Conservation (phyloP, 1,284 basidiomycete species). For the Trichosporon ovoides region DNA sequence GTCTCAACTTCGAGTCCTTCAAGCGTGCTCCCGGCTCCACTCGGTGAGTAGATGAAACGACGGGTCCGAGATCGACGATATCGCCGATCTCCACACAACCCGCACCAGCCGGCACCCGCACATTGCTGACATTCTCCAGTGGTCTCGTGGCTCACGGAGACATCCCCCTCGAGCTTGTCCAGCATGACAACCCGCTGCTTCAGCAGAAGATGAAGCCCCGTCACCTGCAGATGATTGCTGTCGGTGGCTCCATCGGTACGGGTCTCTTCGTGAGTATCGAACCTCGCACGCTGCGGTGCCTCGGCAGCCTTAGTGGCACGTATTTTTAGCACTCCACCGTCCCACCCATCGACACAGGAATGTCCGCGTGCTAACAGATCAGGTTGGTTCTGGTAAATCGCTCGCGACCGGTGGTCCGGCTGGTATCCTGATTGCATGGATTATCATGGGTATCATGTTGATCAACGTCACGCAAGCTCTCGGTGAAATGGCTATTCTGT, state of each 20-base stretch:
- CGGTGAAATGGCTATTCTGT: slow-evolving; percentile 51
- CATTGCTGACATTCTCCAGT: slow-evolving; percentile 12
- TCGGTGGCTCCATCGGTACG: slow-evolving; percentile 54
- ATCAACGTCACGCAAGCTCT: slow-evolving; percentile 42
- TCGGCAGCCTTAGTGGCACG: neutral
- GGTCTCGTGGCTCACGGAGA: slow-evolving; percentile 38
- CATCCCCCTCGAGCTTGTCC: slow-evolving; percentile 27
- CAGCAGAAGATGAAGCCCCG: slow-evolving; percentile 49
- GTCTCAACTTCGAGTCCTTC: slow-evolving; percentile 47
- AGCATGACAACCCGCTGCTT: slow-evolving; percentile 41
- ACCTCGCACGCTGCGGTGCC: neutral
- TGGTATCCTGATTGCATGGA: slow-evolving; percentile 48
- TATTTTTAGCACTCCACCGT: neutral
- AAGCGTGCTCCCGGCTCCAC: slow-evolving; percentile 50
- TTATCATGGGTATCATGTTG: slow-evolving; percentile 32
- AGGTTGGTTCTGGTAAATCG: slow-evolving; percentile 50
- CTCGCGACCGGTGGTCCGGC: slow-evolving; percentile 52
- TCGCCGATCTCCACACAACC: no score
- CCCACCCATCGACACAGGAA: slow-evolving; percentile 9
- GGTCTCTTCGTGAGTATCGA: slow-evolving; percentile 36
- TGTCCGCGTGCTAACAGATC: no score
- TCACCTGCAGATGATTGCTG: slow-evolving; percentile 47
- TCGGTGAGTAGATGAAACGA: slow-evolving; percentile 19
- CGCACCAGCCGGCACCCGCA: no score
- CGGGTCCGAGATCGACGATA: neutral